Base-by-base conservation (phyloP, 495 filamentous ascomycete genomes). In the Astrothelium macrocarpum region DNA sequence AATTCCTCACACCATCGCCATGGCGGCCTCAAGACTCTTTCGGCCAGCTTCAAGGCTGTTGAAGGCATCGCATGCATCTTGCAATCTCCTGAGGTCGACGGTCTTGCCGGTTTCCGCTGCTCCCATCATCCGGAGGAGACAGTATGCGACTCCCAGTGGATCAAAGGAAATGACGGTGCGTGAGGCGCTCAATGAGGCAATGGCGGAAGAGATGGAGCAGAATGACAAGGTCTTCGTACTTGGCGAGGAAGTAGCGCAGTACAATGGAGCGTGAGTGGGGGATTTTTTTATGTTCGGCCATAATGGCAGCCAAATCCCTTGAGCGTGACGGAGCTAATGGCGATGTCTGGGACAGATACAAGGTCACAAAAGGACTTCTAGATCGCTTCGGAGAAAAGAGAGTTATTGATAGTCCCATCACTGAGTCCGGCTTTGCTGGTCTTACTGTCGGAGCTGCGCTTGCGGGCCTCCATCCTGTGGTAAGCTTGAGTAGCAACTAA, bases 161-260 rank as follows among this genome's bases (percentile, higher is more conserved):
- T 75, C 78, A 65, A 97, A 96, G 81, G 90, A 98, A 71, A 90
- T 96, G 77, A 95, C 94, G 53, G 94, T 97, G 68, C 84, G 94
- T 78, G 94, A 98, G 74, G 94, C 94, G 64, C 77, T 98, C 74
- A 98, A 98, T 76, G 94, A 98, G 78, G 94, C 94, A 49, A 85
- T 98, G 75, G 90, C 92, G 31, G 94, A 98, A 81, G 94, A 98
- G 82, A 82, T 98, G 77, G 94, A 97, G 82, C 72, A 77, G 74
- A 95, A 98, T 78, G 78, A 83, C 64, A 97, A 96, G 82, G 91
- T 96, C 65, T 97, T 95, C 80, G 80, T 98, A 68, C 74, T 98
- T 68, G 94, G 94, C 62, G 94, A 98, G 81, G 94, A 98, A 80
- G 95, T 98, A 66, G 94, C 94, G 70, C 94, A 98, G 79, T 98